Evolutionary conservation across 306 rosid species (phyloP), one percentile per base, ranked within the genome.

Genomic region (Sindora glabra): DNA sequence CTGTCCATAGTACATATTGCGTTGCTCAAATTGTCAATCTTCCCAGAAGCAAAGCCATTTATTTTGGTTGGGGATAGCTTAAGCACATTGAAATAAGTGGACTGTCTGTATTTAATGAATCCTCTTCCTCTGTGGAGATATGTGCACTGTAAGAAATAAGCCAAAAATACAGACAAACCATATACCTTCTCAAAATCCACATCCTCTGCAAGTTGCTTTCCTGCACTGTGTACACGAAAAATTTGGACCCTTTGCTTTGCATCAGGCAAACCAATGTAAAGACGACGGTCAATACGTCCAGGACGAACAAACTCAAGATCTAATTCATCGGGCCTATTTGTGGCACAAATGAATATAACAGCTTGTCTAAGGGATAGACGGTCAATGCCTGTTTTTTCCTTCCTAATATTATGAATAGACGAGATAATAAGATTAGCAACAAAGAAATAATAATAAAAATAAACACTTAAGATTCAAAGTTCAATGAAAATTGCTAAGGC

Each of bases 251-350:
- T 76, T 61, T 92, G 98, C 62, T 86, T 89, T 32, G 86, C 84
- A 72, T 88, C 98, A 57, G 98, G 98, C 72, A 92, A 77, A 61
- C 95, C 98, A 73, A 92, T 83, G 83, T 81, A 86, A 64, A 92
- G 83, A 55, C 94, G 98, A 48, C 98, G 98, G 71, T 92, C 95
- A 72, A 88, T 92, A 56, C 95, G 84, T 48, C 98, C 98, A 37
- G 81, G 56, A 29, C 86, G 94, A 74, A 92, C 95, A 69, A 92
- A 92, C 41, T 88, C 98, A 51, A 60, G 85, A 78, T 92, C 96
- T 74, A 92, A 68, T 59, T 92, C 98, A 66, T 92, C 96, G 12
- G 98, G 94, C 77, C 96, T 79, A 70, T 92, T 92, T 42, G 96
- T 92, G 37, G 96, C 98, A 83, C 95, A 92, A 53, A 92, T 78